phyloP scores from a whole-genome alignment of 768 basidiomycete species.

The Russula olivacea region DNA sequence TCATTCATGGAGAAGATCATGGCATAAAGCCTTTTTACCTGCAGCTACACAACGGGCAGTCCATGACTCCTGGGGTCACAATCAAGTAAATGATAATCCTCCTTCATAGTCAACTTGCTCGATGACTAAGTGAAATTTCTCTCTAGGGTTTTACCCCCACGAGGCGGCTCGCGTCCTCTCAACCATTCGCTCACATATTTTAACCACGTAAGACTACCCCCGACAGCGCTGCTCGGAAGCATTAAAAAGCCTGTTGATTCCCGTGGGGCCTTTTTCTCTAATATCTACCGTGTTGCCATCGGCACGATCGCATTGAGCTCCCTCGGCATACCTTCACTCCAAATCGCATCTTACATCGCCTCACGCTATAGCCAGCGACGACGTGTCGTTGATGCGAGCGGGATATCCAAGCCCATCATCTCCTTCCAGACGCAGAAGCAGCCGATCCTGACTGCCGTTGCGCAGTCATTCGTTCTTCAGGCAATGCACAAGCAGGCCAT shows the following conservation, averaged over 20 bases:
- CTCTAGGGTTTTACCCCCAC: slow-evolving; percentile 18
- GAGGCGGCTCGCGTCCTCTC: slow-evolving; percentile 28
- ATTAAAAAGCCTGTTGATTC: slow-evolving; percentile 17
- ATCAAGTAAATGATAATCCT: slow-evolving; percentile 26
- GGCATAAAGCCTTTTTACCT: slow-evolving; percentile 41
- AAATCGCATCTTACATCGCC: slow-evolving; percentile 48
- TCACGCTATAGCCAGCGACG: slow-evolving; percentile 56
- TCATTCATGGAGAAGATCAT: slow-evolving; percentile 33
- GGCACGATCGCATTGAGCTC: slow-evolving; percentile 27
- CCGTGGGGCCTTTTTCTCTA: slow-evolving; percentile 20
- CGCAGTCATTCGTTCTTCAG: slow-evolving; percentile 48
- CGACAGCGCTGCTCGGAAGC: slow-evolving; percentile 28
- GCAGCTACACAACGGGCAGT: slow-evolving; percentile 34
- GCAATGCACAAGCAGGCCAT: slow-evolving; percentile 37
- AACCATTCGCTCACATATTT: slow-evolving; percentile 36
- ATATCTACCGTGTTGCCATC: slow-evolving; percentile 27
- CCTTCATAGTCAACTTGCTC: neutral
- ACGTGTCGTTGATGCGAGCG: slow-evolving; percentile 40
- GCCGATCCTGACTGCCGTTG: slow-evolving; percentile 49
- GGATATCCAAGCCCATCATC: slow-evolving; percentile 46
- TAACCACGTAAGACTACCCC: slow-evolving; percentile 30
- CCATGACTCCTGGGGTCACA: slow-evolving; percentile 36
- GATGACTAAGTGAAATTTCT: neutral
- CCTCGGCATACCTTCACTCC: slow-evolving; percentile 42
- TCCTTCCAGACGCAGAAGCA: slow-evolving; percentile 61